phyloP scores from a whole-genome alignment of 768 basidiomycete genomes.

The Pulveroboletus sp. region DNA sequence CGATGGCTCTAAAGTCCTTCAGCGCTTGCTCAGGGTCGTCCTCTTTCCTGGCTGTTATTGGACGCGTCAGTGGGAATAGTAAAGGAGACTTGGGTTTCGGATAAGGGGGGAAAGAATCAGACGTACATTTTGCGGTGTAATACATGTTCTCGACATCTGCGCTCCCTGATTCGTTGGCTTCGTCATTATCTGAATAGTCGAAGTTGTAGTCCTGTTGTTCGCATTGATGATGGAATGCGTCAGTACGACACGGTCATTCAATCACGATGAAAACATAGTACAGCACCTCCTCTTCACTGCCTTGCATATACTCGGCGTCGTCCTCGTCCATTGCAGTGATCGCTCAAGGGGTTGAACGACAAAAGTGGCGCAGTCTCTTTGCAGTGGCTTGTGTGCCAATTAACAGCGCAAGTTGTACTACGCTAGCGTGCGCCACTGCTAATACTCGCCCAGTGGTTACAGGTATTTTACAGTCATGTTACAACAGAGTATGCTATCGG shows the following conservation, averaged over 20 bases:
- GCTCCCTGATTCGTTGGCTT: slow-evolving; percentile 73
- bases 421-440: not conserved
- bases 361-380: slow-evolving; percentile 7
- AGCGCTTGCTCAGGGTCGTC: slow-evolving; percentile 91
- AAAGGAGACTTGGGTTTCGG: not conserved
- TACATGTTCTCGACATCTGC: slow-evolving; percentile 98
- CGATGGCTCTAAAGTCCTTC: slow-evolving; percentile 85
- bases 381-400: not conserved
- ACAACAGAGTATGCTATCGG: slow-evolving; percentile 25
- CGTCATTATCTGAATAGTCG: slow-evolving; percentile 92
- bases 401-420: too few species aligned
- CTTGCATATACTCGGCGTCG: slow-evolving; percentile 93
- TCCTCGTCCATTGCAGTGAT: slow-evolving; percentile 75
- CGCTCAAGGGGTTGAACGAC: slow-evolving; percentile 1
- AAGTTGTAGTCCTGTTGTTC: slow-evolving; percentile 83
- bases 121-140: slow-evolving; percentile 92
- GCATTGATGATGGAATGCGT: not conserved
- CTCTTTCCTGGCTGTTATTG: slow-evolving; percentile 76
- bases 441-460: too few species aligned
- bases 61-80: not conserved
- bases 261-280: slow-evolving; percentile 11
- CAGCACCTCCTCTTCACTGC: slow-evolving; percentile 78
- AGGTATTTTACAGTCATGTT: slow-evolving; percentile 1
- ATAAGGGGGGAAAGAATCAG: not conserved
- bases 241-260: slow-evolving; percentile 1